Conservation (phyloP, 345 rosid species). For the Arabis hirsuta region DNA sequence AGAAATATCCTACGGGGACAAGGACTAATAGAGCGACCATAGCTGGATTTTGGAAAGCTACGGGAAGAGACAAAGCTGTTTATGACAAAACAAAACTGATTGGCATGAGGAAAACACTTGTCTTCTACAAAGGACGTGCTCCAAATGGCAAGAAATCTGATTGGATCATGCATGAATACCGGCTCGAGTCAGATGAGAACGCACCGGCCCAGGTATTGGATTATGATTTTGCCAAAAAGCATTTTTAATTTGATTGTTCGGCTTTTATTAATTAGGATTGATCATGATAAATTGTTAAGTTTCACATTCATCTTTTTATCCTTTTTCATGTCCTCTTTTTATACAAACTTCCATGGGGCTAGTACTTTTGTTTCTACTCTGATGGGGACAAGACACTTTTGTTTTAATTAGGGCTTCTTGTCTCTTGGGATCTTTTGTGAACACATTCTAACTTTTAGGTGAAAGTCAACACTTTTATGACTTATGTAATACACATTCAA, state of each 20-base stretch:
- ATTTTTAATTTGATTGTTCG: neutral
- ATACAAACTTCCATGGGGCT: constrained; percentile 29
- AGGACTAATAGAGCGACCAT: constrained; percentile 94
- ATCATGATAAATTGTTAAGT: constrained; percentile 9
- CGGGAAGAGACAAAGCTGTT: constrained; percentile 94
- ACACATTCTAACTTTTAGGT: constrained; percentile 37
- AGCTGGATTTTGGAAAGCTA: constrained; percentile 98
- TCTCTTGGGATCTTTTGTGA: constrained; percentile 13
- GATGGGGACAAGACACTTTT: constrained; percentile 36
- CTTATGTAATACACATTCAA: constrained; percentile 10
- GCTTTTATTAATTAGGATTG: constrained; percentile 6
- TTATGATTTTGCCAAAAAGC: constrained; percentile 3
- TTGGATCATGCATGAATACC: constrained; percentile 97
- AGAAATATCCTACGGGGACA: constrained; percentile 96
- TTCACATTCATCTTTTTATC: constrained; percentile 17
- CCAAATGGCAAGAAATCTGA: constrained; percentile 90
- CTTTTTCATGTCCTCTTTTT: constrained; percentile 6
- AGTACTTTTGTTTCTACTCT: constrained; percentile 30
- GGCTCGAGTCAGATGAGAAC: constrained; percentile 90
- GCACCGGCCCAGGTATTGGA: constrained; percentile 87
- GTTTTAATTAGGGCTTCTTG: constrained; percentile 39
- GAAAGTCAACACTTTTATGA: constrained; percentile 16
- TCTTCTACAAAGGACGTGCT: constrained; percentile 96
- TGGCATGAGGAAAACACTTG: constrained; percentile 97
- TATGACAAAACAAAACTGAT: constrained; percentile 82